phyloP scores from a whole-genome alignment of 106 monocot species.

The Gastrodia elata region DNA sequence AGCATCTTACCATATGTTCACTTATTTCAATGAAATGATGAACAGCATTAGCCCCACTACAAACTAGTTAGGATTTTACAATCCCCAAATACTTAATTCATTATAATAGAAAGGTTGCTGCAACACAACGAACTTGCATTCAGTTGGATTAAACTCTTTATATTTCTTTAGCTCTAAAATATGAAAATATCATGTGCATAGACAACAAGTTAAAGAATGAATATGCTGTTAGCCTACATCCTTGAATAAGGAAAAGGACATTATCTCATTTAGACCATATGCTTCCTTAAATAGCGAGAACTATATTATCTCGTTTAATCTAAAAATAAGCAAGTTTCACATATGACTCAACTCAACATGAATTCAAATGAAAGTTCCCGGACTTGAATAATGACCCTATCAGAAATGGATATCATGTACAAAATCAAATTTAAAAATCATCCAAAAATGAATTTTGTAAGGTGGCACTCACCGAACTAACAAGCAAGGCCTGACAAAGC shows the following conservation, averaged over 20 bases:
- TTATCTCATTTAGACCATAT: not conserved
- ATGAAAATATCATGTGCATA: not conserved
- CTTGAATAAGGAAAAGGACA: not conserved
- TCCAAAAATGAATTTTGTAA: not conserved
- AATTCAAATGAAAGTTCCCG: not conserved
- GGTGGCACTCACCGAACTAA: not conserved
- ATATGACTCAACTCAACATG: not conserved
- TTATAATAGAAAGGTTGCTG: not conserved
- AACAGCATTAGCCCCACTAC: not conserved
- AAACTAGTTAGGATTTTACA: not conserved
- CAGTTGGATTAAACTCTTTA: not conserved
- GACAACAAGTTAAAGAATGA: not conserved
- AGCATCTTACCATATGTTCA: no score
- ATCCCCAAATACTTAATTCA: not conserved
- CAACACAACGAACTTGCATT: not conserved
- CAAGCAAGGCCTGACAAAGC: not conserved
- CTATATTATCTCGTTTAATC: no score
- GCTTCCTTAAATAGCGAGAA: no score
- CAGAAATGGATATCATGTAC: no score
- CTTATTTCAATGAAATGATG: not conserved
- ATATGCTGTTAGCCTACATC: not conserved
- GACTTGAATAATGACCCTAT: no score
- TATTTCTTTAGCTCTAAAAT: not conserved
- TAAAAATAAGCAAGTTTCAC: not conserved
- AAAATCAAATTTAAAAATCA: not conserved